Evolutionary conservation across 768 basidiomycete genomes (phyloP), one percentile per base, ranked within the genome.

Genomic region (Lentinula guzmanii): DNA sequence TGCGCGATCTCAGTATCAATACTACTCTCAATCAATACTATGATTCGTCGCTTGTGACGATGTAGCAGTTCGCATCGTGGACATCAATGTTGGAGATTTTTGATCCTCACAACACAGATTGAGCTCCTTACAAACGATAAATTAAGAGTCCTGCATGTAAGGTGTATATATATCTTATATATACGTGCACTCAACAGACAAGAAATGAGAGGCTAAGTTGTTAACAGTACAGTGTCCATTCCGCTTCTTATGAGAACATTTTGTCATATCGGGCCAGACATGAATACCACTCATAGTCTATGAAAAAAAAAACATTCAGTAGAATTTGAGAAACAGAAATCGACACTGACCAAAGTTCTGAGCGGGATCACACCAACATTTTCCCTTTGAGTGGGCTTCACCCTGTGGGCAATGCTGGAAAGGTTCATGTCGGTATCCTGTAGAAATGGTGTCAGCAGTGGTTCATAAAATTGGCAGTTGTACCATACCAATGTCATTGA

Each of bases 361-460:
- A 16, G 76, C 72, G 16, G 78, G 75, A 64, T 91, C 86, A 69
- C 94, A 97, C 84, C 90, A 93, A 67, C 95, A 96, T 69, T 89
- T 93, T 39, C 92, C 92, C 62, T 79, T 80, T 54, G 77, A 76
- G 74, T 94, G 93, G 6, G 82, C 71, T n/a, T 78, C 82, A n/a
- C 86, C 87, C 72, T 86, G 84, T 0, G 89, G 89, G 71, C 95
- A 94, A 72, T 94, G 93, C 72, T 94, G 91, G 84, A 98, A 98
- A 10, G 94, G 93, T 66, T 93, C 88, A 67, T 98, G 95, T 37
- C 87, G 82, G 71, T 97, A 98, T 3, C 87, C 68, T 68, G 31
- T 60, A 53, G 41, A 48, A 52, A 24, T 46, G 35, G 0, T 18
- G 34, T 60, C 37, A 54, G 11, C 16, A 43, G 42, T 35, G 16